Conservation (phyloP, 2,329 filamentous ascomycete genomes). For the Nothomitra cinnamomea region DNA sequence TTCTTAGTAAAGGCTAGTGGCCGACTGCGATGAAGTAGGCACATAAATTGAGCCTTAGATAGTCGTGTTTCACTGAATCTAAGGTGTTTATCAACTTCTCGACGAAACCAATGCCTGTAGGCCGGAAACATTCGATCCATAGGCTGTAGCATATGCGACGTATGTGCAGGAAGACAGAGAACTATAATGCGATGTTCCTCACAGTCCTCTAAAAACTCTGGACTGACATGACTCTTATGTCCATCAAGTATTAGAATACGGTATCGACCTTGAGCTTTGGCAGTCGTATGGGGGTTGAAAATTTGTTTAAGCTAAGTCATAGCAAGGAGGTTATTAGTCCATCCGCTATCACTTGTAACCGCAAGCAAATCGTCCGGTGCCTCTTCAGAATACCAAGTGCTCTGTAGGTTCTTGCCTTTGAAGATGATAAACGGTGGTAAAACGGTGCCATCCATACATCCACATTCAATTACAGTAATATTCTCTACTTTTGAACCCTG, state of each 20-base stretch:
- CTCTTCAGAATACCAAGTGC: not conserved
- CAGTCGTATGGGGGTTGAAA: too few relatives aligned
- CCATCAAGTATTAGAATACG: too few relatives aligned
- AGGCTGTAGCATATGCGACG: too few relatives aligned
- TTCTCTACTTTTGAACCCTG: slow-evolving; percentile 6
- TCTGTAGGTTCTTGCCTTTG: not conserved
- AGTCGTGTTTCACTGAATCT: not conserved
- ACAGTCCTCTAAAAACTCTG: too few relatives aligned
- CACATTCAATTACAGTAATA: slow-evolving; percentile 10
- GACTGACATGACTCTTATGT: too few relatives aligned
- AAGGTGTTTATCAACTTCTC: not conserved
- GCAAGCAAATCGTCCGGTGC: not conserved
- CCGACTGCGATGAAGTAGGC: not conserved
- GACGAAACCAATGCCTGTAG: not conserved
- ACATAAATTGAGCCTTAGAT: not conserved
- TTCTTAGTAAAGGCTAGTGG: too few relatives aligned
- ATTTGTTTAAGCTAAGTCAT: slow-evolving; percentile 6
- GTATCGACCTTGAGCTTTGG: too few relatives aligned
- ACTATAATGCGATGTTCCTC: too few relatives aligned
- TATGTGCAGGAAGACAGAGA: too few relatives aligned
- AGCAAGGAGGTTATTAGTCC: slow-evolving; percentile 11
- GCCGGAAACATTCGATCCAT: too few relatives aligned
- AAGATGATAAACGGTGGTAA: slow-evolving; percentile 4
- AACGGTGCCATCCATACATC: slow-evolving; percentile 4
- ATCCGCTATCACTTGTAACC: slow-evolving; percentile 9